Base-by-base conservation (phyloP, 2,329 filamentous ascomycete genomes). In the Pseudogymnoascus sp. region DNA sequence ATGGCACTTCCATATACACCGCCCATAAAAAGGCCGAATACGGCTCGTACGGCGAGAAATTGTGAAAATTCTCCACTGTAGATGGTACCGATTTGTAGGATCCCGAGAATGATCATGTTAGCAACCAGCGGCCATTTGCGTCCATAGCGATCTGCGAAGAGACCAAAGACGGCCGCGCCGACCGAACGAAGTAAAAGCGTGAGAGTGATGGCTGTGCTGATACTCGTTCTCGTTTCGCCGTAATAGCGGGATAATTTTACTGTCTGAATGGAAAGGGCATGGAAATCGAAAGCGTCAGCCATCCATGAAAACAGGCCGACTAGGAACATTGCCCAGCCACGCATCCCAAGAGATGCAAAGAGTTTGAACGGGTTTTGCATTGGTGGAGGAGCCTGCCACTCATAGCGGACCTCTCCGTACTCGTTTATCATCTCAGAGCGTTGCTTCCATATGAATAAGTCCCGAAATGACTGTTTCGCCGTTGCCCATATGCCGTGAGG, bases 61-160 rank as follows among this genome's bases (percentile, higher is more conserved):
- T 70, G 64, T n/a, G 66, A 60, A 60, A 67, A 70, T 7, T 66
- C 70, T 11, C 64, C 59, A 71, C 85, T 83, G 76, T 90, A 93
- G 70, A 91, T 91, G 29, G 90, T 93, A 31, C 85, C 88, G 64
- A 92, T 83, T 72, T 89, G 85, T 3, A 88, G 76, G 21, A 83
- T 71, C 46, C 86, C 86, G 3, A 90, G 79, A 23, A 91, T 76
- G 64, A 92, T 78, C 85, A 93, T 89, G 78, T 93, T 93, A 69
- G 85, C 69, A 7, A 93, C 87, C 87, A 93, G 90, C 50, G 90
- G 89, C 87, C 88, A 91, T 76, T 92, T 93, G 63, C 90, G 84
- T 4, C 90, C 90, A 73, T 84, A 93, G 65, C 85, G 85, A 74
- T 95, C 90, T 69, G 88, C 88, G 1, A 88, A 85, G 17, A 93